Percentiles rank a stretch among this genome's conserved stretches.
These are phyloP conservation scores for Nicotiana noctiflora DNA, from an alignment of 257 asterid species.

Conservation along the genomic window DNA sequence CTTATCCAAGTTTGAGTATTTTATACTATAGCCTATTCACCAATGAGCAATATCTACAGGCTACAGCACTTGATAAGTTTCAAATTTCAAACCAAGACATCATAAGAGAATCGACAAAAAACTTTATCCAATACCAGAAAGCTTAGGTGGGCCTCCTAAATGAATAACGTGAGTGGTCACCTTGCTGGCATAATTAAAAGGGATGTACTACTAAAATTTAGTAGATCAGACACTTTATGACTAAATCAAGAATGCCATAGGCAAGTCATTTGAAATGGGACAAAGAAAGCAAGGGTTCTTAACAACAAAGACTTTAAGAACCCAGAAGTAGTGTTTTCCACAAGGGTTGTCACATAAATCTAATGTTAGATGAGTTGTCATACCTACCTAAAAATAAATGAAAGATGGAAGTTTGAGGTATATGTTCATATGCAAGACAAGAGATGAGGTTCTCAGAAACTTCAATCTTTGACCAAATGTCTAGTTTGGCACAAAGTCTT, in stretches of 20 bases:
- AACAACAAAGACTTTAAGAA: neutral
- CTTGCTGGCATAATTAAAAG: conserved; percentile 9
- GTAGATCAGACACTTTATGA: neutral
- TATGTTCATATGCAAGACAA: neutral
- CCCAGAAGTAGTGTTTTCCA: neutral
- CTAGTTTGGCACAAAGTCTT: neutral
- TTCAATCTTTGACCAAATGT: neutral
- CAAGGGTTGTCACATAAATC: neutral
- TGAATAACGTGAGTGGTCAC: conserved; percentile 3
- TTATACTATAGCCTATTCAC: neutral
- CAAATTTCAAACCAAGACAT: conserved; percentile 11
- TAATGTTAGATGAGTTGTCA: conserved; percentile 1
- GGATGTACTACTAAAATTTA: neutral
- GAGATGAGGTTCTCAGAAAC: neutral
- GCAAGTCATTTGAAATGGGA: conserved; percentile 1
- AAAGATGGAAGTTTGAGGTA: neutral
- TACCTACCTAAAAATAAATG: neutral
- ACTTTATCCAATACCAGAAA: neutral
- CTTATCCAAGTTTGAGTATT: conserved; percentile 9
- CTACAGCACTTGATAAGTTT: neutral
- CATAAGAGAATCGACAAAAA: conserved; percentile 6
- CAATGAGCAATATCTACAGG: neutral
- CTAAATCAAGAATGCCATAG: neutral
- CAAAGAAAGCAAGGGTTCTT: neutral
- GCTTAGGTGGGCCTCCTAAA: conserved; percentile 6